Evolutionary conservation across 2,329 filamentous ascomycete genomes (phyloP), one percentile per base, ranked within the genome.

Genomic region (Fusarium metavorans): DNA sequence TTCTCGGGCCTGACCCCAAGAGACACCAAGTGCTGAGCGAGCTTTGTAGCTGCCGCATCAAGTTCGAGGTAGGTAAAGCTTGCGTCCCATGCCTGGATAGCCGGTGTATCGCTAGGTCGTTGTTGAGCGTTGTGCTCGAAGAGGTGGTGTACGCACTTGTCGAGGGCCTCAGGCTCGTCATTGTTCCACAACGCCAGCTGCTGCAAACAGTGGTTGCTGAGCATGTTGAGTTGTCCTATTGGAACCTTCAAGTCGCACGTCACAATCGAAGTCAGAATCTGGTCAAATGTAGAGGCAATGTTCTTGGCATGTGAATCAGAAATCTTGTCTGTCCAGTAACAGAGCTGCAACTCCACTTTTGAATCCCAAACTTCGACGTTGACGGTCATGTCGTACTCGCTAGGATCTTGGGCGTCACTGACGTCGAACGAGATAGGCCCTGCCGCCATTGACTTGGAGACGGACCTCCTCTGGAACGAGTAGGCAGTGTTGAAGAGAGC

Each of bases 41-140:
- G 39, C 2, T 25, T 81, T 4, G 69, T 59, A 4, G 78, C 48
- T 0, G 65, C 2, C 0, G 14, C 34, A 11, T 79, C 57, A 0
- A 87, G 77, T 23, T 87, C 81, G 0, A 4, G 2, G 37, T 76
- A 76, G 2, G 64, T 86, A 48, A 87, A 81, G 18, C 76, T 70
- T 18, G 83, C 85, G 70, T 87, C 86, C 85, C 85, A 87, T 0
- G 86, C 84, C n/a, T 83, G 77, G 18, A 87, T 80, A 2, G 86
- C 86, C 0, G 78, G 73, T 0, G 80, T 71, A 10, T 75, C 63
- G 2, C 32, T 0, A 0, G 85, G 83, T 1, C 77, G 73, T 18
- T 70, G 76, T 7, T 70, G 68, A 5, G 80, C 80, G 30, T 83
- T 84, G 11, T 82, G 77, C 4, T 81, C 79, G 45, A 87, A 81